Conservation (phyloP, 805 yeast species). For the Candida suzukii region DNA sequence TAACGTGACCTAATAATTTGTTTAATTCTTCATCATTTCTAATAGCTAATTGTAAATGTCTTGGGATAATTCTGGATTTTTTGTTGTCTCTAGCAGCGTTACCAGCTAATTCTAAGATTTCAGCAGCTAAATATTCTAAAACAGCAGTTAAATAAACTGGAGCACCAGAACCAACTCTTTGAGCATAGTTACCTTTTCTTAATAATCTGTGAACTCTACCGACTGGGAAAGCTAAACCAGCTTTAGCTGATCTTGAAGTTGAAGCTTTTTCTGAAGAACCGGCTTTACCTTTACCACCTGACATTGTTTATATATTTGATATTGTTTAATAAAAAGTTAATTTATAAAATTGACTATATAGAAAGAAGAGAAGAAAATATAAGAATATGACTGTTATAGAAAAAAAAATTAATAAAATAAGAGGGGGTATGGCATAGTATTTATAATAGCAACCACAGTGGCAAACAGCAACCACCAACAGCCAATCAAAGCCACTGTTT, state of each 20-base stretch:
- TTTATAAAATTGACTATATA: not conserved
- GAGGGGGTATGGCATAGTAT: no score
- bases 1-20: constrained; percentile 86
- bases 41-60: constrained; percentile 97
- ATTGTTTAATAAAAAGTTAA: not conserved
- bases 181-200: constrained; percentile 97
- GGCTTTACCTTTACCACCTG: constrained; percentile 86
- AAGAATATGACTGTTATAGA: no score
- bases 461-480: no score
- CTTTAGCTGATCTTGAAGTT: constrained; percentile 97
- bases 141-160: constrained; percentile 97
- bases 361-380: not conserved
- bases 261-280: constrained; percentile 92
- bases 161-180: constrained; percentile 99
- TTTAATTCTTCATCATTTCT: constrained; percentile 98
- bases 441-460: no score
- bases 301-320: constrained; percentile 27
- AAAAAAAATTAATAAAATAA: not conserved
- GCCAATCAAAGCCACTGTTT: no score
- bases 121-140: constrained; percentile 94
- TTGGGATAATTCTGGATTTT: constrained; percentile 98
- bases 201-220: constrained; percentile 97
- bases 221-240: constrained; percentile 98
- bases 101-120: constrained; percentile 96
- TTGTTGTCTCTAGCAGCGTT: constrained; percentile 98